Base-by-base conservation (phyloP, 2,329 filamentous ascomycete species). In the Alternaria longipes region DNA sequence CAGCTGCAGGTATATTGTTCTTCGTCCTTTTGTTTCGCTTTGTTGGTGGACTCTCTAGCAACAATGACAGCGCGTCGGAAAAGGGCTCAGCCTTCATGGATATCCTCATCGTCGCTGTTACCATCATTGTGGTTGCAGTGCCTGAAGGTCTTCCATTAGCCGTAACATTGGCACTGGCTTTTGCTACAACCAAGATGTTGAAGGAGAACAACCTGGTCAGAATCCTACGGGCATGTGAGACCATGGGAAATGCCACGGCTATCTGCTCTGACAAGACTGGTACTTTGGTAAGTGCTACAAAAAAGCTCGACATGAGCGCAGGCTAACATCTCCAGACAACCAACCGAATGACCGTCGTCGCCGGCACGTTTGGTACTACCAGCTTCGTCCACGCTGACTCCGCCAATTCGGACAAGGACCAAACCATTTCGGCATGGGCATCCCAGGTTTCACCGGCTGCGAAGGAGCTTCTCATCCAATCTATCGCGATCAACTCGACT, bases 331-430 rank as follows among this genome's bases (percentile, higher is more conserved):
- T 5, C 6, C 40, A 76, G 61, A 78, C 74, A 49, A 77, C 64
- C 41, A 81, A 81, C 69, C 78, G 75, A 58, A 81, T 81, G 79
- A 80, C 77, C 3, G 78, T 81, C 4, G 78, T 81, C 1, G 72
- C 78, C 22, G 79, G 78, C 41, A 79, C 73, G 0, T 74, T 81
- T 32, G 78, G 78, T 7, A 66, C 65, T 6, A 67, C 73, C 12
- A 65, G 81, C 2, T 77, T 90, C 62, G 84, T 82, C 3, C 85
- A 58, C 84, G 88, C 68, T 79, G 82, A 65, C 84, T 36, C 32
- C 32, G 56, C 85, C 76, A 63, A 64, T 42, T 70, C 78, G 14
- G 79, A 64, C 28, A 81, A 77, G 59, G 80, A 75, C 58, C 76
- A 78, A 12, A 78, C 73, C 22, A 79, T 49, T 59, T 81, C 81